Base-by-base conservation (phyloP, 2,329 filamentous ascomycete species). In the Diaporthe sp. region DNA sequence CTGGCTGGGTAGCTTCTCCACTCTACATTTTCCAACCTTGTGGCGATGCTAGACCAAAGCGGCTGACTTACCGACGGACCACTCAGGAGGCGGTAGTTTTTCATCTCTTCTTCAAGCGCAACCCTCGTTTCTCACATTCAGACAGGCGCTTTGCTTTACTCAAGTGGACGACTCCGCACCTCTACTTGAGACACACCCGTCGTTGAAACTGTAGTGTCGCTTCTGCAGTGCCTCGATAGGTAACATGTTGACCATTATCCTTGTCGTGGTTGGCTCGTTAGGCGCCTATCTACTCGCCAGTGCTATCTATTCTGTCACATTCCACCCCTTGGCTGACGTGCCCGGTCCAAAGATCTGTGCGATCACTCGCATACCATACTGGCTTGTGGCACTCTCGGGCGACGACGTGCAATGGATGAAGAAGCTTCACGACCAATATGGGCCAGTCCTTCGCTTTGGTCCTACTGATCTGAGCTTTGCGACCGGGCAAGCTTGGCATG, bases 301-400 rank as follows among this genome's bases (percentile, higher is more conserved):
- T 51, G 60, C 72, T 3, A 28, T 74, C 17, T 74, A 74, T 20
- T 74, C 51, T 6, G 25, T 82, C 2, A 80, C 76, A 7, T 72
- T 80, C 2, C 79, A 82, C 44, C 81, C 81, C 3, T 77, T 82
- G 22, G 77, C 77, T 20, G 61, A 57, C 13, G 73, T 77, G 17
- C 80, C 80, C 0, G 80, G 80, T 1, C 79, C 79, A 0, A 74
- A 53, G 57, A 34, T 78, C 9, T 77, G 75, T 17, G 79, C 78
- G 1, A 73, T 80, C 22, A 80, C 42, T 31, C 80, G 80, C 9
- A 74, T 81, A 4, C 80, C 79, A 1, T 81, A 78, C 6, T 81
- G 80, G 80, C 55, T 73, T 4, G 68, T 73, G 5, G 73, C 63
- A 20, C 37, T 81, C 25, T 68, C 53, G 17, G 80, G 80, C 22